Conservation (phyloP, 352 stramenopile species). For the Pythium catenulatum region DNA sequence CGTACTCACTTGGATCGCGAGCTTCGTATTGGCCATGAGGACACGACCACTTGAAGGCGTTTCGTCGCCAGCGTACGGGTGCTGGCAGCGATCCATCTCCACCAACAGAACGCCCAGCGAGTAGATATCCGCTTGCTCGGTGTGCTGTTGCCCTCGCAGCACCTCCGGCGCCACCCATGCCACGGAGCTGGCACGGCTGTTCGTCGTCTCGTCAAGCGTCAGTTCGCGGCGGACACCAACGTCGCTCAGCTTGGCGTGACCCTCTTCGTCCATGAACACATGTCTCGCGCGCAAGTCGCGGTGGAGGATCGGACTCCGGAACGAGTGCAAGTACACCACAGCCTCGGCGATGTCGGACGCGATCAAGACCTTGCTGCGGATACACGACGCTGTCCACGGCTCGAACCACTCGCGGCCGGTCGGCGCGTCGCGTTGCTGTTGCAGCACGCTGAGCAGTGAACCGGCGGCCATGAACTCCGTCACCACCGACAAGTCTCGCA, state of each 20-base stretch:
- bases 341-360: neutral
- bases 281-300: neutral
- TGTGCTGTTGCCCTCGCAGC: constrained; percentile 58
- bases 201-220: no score
- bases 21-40: neutral
- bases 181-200: no score
- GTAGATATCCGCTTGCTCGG: constrained; percentile 64
- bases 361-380: constrained; percentile 1
- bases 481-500: no score
- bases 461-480: no score
- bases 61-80: neutral
- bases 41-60: neutral
- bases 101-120: constrained; percentile 61
- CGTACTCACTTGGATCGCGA: neutral
- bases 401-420: no score
- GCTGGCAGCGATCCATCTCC: constrained; percentile 3
- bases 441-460: no score
- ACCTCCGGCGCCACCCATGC: constrained; percentile 63
- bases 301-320: neutral
- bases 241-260: neutral
- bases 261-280: neutral
- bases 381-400: no score
- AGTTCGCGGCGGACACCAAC: neutral
- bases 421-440: no score
- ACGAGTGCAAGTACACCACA: neutral